A percentile compares a stretch with the other conserved stretches of the same genome.
Evolutionary conservation across 179 eudicot species (phyloP).

Genomic region (Beta lomatogona): DNA sequence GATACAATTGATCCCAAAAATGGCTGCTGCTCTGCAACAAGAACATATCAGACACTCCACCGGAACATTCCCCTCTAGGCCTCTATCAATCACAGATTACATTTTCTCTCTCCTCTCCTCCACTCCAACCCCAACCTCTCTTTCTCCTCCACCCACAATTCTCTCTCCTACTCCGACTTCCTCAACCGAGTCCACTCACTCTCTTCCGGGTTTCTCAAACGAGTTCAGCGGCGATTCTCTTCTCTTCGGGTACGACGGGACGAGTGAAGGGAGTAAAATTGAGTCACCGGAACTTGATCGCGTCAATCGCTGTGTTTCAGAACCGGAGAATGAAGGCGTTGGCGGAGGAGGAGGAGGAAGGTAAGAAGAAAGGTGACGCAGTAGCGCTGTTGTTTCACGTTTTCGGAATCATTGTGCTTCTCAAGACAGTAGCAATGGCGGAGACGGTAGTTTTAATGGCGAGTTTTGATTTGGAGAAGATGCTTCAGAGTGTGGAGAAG

Average conservation of each 20-base stretch:
- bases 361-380: not conserved
- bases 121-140: conserved; percentile 31
- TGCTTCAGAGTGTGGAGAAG: conserved; percentile 72
- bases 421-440: conserved; percentile 50
- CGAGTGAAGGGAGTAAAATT: conserved; percentile 77
- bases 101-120: conserved; percentile 33
- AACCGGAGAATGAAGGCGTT: conserved; percentile 3
- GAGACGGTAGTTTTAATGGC: conserved; percentile 67
- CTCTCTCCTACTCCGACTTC: conserved; percentile 51
- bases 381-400: conserved; percentile 66
- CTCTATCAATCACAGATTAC: conserved; percentile 42
- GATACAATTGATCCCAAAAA: conserved; percentile 29
- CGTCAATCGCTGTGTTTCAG: conserved; percentile 35
- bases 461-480: conserved; percentile 69
- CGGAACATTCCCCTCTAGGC: conserved; percentile 39
- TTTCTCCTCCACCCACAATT: conserved; percentile 31
- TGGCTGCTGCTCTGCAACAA: conserved; percentile 59
- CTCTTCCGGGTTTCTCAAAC: conserved; percentile 49
- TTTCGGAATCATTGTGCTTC: conserved; percentile 68
- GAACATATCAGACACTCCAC: conserved; percentile 58
- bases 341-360: conserved; percentile 1
- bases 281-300: conserved; percentile 70
- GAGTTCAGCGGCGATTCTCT: conserved; percentile 67
- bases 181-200: conserved; percentile 52
- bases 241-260: conserved; percentile 93